Evolutionary conservation across 768 basidiomycete species (phyloP).

Genomic region (Terana coerulea): DNA sequence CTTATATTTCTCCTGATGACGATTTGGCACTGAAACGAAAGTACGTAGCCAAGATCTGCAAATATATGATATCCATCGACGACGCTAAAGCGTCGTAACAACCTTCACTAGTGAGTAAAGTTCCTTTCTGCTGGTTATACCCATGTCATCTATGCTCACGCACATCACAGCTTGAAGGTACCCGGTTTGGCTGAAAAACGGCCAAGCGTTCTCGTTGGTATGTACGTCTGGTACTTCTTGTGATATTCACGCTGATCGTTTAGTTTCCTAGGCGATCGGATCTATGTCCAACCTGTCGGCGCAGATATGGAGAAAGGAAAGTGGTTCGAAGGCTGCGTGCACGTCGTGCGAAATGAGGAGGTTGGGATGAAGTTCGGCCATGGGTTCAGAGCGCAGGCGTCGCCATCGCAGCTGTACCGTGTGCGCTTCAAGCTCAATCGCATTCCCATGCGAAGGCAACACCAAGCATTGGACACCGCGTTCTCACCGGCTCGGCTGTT

Average conservation of each 20-base stretch:
- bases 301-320: slow-evolving; percentile 7
- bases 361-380: slow-evolving; percentile 46
- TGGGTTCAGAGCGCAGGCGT: slow-evolving; percentile 33
- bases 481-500: slow-evolving; percentile 39
- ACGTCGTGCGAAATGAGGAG: slow-evolving; percentile 38
- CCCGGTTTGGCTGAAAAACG: slow-evolving; percentile 55
- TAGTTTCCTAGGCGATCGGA: slow-evolving; percentile 30
- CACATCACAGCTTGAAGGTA: slow-evolving; percentile 40
- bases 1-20: not conserved
- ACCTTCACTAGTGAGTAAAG: slow-evolving; percentile 37
- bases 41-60: slow-evolving; percentile 26
- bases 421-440: slow-evolving; percentile 57
- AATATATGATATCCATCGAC: slow-evolving; percentile 37
- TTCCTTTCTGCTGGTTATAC: not conserved
- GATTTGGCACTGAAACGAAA: not conserved
- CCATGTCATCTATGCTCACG: not conserved
- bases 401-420: slow-evolving; percentile 40
- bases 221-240: slow-evolving; percentile 22
- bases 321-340: slow-evolving; percentile 43
- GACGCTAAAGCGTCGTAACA: slow-evolving; percentile 31
- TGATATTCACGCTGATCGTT: slow-evolving; percentile 11
- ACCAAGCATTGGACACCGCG: slow-evolving; percentile 43
- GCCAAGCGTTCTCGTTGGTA: slow-evolving; percentile 54
- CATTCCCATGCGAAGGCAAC: slow-evolving; percentile 49
- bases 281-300: slow-evolving; percentile 23